Percentiles rank a stretch among this genome's conserved stretches.
These are phyloP conservation scores for Fragaria nilgerrensis DNA, from an alignment of 306 rosid species.

Conservation along the genomic window DNA sequence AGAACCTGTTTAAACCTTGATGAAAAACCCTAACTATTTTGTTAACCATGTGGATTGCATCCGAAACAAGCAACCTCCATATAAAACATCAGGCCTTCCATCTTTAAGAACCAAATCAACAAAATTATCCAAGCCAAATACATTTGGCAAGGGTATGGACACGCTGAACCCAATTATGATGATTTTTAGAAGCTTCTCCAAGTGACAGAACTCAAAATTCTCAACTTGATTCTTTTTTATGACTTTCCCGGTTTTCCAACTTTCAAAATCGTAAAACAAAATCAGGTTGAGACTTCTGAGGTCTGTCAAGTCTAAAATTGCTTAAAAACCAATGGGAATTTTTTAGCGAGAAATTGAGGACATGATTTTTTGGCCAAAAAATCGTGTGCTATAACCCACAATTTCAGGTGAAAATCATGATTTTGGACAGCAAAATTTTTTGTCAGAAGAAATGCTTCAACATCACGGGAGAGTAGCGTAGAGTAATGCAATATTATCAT, in stretches of 20 bases:
- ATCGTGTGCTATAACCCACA: not conserved
- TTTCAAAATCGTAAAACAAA: not conserved
- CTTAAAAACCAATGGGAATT: not conserved
- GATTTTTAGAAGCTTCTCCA: not conserved
- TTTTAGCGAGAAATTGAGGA: not conserved
- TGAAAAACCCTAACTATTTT: not conserved
- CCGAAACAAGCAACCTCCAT: not conserved
- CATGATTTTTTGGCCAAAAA: not conserved
- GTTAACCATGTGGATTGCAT: not conserved
- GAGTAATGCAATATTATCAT: no score
- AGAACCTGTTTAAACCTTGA: not conserved
- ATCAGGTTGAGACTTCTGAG: not conserved
- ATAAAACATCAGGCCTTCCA: conserved; percentile 5
- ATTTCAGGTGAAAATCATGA: not conserved
- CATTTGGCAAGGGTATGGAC: not conserved
- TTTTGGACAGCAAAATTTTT: not conserved
- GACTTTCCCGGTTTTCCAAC: not conserved
- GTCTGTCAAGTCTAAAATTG: not conserved
- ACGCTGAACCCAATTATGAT: not conserved
- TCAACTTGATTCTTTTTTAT: not conserved
- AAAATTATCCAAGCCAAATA: not conserved
- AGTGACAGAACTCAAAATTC: not conserved
- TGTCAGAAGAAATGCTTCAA: not conserved
- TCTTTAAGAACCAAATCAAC: not conserved
- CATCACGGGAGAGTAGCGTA: not conserved